Conservation (phyloP, 2,329 filamentous ascomycete genomes). For the Alternaria angustiovoidea region DNA sequence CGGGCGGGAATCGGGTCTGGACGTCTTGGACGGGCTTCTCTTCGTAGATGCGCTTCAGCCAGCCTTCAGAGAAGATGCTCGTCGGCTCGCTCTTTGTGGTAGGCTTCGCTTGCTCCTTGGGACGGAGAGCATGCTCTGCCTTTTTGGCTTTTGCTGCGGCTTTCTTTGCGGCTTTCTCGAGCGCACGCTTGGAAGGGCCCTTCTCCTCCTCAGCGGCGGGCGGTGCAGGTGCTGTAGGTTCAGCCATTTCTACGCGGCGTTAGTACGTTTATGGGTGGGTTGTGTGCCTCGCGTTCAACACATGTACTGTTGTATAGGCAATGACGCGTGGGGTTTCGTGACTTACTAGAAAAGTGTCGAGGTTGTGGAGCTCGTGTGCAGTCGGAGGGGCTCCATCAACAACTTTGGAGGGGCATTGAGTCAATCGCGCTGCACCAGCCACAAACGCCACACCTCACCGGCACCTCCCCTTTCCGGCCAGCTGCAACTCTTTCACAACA, state of each 20-base stretch:
- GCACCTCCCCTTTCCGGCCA: neutral
- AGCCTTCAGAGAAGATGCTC: constrained; percentile 59
- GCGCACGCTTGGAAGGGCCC: constrained; percentile 57
- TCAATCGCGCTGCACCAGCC: constrained; percentile 32
- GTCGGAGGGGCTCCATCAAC: constrained; percentile 21
- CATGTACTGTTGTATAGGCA: neutral
- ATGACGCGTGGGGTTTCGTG: neutral
- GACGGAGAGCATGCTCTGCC: constrained; percentile 52
- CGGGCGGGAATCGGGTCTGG: constrained; percentile 60
- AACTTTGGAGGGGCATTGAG: constrained; percentile 33
- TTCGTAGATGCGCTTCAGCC: constrained; percentile 60
- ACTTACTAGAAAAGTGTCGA: constrained; percentile 7
- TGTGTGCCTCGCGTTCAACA: neutral
- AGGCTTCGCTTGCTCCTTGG: constrained; percentile 49
- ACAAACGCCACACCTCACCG: constrained; percentile 21
- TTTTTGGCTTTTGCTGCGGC: constrained; percentile 56
- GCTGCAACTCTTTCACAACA: neutral
- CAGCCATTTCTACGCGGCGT: constrained; percentile 32
- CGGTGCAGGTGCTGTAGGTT: constrained; percentile 27
- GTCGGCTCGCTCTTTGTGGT: constrained; percentile 39
- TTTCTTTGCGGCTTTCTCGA: constrained; percentile 60
- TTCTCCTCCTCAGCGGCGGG: constrained; percentile 43
- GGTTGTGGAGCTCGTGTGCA: constrained; percentile 22
- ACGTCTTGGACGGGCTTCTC: constrained; percentile 59
- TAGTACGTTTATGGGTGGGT: neutral